Percentiles rank a stretch among this genome's conserved stretches.
Evolutionary conservation across 2,329 filamentous ascomycete species (phyloP).

Genomic region (Xylariaceae sp.): DNA sequence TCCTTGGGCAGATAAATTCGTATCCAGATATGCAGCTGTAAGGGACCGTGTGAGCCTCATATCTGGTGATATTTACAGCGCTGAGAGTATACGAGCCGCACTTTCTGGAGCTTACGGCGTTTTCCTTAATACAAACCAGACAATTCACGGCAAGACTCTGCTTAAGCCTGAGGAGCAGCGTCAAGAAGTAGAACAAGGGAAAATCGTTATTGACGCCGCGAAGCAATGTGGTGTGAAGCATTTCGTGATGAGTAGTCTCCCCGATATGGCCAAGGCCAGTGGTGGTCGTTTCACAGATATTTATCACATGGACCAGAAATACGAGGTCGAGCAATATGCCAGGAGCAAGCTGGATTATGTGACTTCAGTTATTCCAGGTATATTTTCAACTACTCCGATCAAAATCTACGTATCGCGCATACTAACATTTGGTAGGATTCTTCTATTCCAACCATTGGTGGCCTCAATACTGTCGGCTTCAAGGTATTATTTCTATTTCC

Average conservation of each 20-base stretch:
- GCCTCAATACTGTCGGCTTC: slow-evolving; percentile 18
- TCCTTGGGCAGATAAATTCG: slow-evolving; percentile 14
- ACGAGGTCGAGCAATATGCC: slow-evolving; percentile 21
- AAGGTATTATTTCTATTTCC: slow-evolving; percentile 6
- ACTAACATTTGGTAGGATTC: slow-evolving; percentile 11
- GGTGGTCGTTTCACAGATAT: slow-evolving; percentile 16
- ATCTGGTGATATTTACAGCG: slow-evolving; percentile 11
- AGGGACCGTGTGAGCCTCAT: slow-evolving; percentile 15
- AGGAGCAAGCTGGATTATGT: slow-evolving; percentile 17
- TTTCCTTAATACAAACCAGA: slow-evolving; percentile 12
- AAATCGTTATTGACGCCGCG: slow-evolving; percentile 11
- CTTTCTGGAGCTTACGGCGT: slow-evolving; percentile 17
- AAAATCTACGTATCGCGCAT: background rate
- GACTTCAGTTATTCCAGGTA: slow-evolving; percentile 18
- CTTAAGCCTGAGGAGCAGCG: slow-evolving; percentile 9
- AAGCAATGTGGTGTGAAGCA: slow-evolving; percentile 19
- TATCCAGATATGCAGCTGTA: slow-evolving; percentile 4
- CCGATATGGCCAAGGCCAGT: slow-evolving; percentile 17
- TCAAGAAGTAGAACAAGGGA: slow-evolving; percentile 16
- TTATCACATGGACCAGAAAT: slow-evolving; percentile 22
- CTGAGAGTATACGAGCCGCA: slow-evolving; percentile 7
- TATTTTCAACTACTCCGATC: background rate
- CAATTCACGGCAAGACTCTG: slow-evolving; percentile 1
- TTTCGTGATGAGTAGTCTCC: slow-evolving; percentile 17
- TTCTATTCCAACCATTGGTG: slow-evolving; percentile 17